Evolutionary conservation across 257 asterid genomes (phyloP).

Genomic region (Apocynum venetum): DNA sequence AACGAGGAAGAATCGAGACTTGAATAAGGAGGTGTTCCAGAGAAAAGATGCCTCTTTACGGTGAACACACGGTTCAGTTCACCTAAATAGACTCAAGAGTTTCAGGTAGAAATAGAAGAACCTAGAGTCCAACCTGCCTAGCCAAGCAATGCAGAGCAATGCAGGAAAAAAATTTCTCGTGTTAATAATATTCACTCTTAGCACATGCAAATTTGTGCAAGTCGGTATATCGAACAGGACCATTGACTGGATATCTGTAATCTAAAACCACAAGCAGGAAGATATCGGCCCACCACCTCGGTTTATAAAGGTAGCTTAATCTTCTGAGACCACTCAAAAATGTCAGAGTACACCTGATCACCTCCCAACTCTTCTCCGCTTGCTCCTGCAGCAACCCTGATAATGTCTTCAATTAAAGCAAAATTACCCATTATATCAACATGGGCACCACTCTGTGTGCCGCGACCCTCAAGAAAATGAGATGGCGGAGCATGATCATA

Average conservation of each 20-base stretch:
- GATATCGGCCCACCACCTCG: not conserved
- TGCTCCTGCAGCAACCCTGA: slow-evolving; percentile 78
- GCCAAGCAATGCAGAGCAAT: too few relatives aligned
- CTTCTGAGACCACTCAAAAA: slow-evolving; percentile 74
- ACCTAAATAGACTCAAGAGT: not conserved
- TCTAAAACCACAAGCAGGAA: not conserved
- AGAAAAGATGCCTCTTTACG: not conserved
- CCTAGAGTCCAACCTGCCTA: not conserved
- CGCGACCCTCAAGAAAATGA: slow-evolving; percentile 73
- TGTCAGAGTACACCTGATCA: slow-evolving; percentile 61
- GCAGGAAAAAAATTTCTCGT: not conserved
- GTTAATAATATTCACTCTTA: not conserved
- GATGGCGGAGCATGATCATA: slow-evolving; percentile 78
- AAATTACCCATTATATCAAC: slow-evolving; percentile 92
- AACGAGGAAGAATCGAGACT: not conserved
- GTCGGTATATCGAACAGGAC: not conserved
- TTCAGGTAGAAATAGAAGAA: not conserved
- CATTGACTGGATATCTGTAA: not conserved
- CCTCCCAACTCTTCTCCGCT: slow-evolving; percentile 72
- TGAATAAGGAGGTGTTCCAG: not conserved
- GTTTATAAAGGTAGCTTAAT: slow-evolving; percentile 48
- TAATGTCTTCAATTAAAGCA: slow-evolving; percentile 64
- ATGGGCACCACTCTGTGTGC: slow-evolving; percentile 88
- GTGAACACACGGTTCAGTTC: not conserved
- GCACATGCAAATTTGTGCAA: not conserved